These are phyloP conservation scores for Debaryomyces fabryi DNA, from an alignment of 1,139 yeast species.

Conservation along the genomic window DNA sequence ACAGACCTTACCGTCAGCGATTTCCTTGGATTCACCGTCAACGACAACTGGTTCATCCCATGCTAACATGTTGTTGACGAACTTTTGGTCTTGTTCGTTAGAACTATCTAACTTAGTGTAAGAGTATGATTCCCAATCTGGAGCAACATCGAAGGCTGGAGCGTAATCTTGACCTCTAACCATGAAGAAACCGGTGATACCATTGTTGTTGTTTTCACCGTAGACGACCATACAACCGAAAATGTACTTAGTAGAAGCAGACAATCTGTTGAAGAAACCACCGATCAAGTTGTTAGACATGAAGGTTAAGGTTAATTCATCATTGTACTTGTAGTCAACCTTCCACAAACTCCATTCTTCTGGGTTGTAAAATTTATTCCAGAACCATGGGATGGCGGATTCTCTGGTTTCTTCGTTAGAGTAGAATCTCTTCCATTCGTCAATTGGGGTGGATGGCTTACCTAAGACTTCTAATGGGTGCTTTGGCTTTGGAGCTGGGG, in stretches of 20 bases:
- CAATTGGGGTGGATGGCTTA: slow-evolving; percentile 70
- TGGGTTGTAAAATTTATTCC: slow-evolving; percentile 86
- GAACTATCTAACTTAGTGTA: slow-evolving; percentile 49
- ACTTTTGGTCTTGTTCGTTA: slow-evolving; percentile 39
- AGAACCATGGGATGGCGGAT: slow-evolving; percentile 96
- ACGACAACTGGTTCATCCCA: slow-evolving; percentile 55
- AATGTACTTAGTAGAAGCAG: slow-evolving; percentile 90
- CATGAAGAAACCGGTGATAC: slow-evolving; percentile 92
- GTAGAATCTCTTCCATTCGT: slow-evolving; percentile 96
- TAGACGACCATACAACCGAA: slow-evolving; percentile 93
- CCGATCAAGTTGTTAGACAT: slow-evolving; percentile 99
- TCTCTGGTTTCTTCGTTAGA: slow-evolving; percentile 98
- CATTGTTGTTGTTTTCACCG: slow-evolving; percentile 98
- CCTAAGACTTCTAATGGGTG: slow-evolving; percentile 92
- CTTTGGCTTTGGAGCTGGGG: slow-evolving; percentile 67
- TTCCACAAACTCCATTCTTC: slow-evolving; percentile 94
- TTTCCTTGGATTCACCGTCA: slow-evolving; percentile 48
- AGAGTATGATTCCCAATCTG: slow-evolving; percentile 87
- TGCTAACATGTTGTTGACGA: slow-evolving; percentile 52
- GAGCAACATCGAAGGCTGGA: slow-evolving; percentile 98
- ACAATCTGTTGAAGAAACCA: slow-evolving; percentile 96
- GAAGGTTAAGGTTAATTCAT: slow-evolving; percentile 93
- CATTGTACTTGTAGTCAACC: slow-evolving; percentile 97
- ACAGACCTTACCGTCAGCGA: slow-evolving; percentile 56
- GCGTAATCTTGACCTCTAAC: slow-evolving; percentile 90